phyloP scores from a whole-genome alignment of 169 alveolate genomes.

The Plasmodium inui region DNA sequence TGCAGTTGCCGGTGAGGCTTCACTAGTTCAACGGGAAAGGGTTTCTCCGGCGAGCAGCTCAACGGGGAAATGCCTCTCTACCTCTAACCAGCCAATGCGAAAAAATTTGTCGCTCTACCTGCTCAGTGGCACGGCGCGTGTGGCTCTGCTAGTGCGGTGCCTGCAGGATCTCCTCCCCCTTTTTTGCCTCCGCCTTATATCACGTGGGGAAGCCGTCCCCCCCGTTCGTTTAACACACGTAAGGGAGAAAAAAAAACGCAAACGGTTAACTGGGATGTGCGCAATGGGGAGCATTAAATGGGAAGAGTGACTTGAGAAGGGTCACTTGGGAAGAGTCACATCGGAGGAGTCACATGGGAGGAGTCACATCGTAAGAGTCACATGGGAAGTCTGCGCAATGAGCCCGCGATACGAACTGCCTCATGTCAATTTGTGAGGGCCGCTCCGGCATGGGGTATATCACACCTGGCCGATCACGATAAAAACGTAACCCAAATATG shows the following conservation, averaged over 20 bases:
- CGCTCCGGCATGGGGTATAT: not conserved
- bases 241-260: not conserved
- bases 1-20: not conserved
- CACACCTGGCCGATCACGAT: not conserved
- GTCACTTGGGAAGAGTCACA: no score
- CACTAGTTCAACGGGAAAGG: not conserved
- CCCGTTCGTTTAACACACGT: not conserved
- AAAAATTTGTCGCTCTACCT: not conserved
- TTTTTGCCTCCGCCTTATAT: not conserved
- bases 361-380: no score
- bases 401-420: not conserved
- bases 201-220: not conserved
- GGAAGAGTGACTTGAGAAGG: not conserved
- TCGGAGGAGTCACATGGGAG: no score
- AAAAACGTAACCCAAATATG: not conserved
- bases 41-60: not conserved
- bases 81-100: not conserved
- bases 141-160: no score
- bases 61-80: not conserved
- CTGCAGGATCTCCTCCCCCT: not conserved
- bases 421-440: not conserved
- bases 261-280: not conserved
- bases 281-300: not conserved
- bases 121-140: not conserved
- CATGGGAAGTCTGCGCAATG: not conserved